Evolutionary conservation across 805 yeast species (phyloP).

Genomic region (Starmerella vitae): DNA sequence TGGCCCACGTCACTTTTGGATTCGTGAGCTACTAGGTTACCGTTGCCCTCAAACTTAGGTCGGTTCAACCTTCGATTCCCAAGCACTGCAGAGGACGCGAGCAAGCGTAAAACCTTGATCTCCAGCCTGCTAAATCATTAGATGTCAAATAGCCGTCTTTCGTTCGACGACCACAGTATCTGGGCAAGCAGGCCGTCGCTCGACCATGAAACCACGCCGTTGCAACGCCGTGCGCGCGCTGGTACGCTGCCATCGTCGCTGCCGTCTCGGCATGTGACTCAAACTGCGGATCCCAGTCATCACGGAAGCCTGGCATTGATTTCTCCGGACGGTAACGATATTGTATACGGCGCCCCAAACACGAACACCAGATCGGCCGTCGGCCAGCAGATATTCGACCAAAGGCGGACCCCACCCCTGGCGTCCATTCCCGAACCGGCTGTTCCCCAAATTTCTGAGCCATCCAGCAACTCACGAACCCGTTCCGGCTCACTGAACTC

Average conservation of each 20-base stretch:
- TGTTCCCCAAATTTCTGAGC: background rate
- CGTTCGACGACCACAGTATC: slow-evolving; percentile 11
- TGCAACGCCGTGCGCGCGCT: slow-evolving; percentile 48
- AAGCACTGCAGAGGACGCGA: too few relatives aligned
- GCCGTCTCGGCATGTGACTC: slow-evolving; percentile 13
- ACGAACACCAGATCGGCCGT: slow-evolving; percentile 23
- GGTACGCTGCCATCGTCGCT: slow-evolving; percentile 66
- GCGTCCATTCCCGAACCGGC: slow-evolving; percentile 14
- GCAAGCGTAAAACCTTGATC: too few relatives aligned
- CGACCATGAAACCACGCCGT: slow-evolving; percentile 2
- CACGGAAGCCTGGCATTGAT: slow-evolving; percentile 27
- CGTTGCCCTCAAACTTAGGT: too few relatives aligned
- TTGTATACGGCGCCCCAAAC: slow-evolving; percentile 16
- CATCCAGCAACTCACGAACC: too few relatives aligned
- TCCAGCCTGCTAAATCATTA: too few relatives aligned
- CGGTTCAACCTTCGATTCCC: too few relatives aligned
- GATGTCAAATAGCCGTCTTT: background rate
- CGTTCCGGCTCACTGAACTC: slow-evolving; percentile 16
- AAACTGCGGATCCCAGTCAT: slow-evolving; percentile 11
- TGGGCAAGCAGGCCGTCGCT: slow-evolving; percentile 12
- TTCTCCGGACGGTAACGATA: slow-evolving; percentile 23
- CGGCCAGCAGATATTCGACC: slow-evolving; percentile 10
- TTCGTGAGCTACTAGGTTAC: too few relatives aligned
- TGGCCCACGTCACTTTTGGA: too few relatives aligned
- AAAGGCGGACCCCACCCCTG: slow-evolving; percentile 15